phyloP scores from a whole-genome alignment of 1,284 basidiomycete genomes.

The Tylopilus sp. region DNA sequence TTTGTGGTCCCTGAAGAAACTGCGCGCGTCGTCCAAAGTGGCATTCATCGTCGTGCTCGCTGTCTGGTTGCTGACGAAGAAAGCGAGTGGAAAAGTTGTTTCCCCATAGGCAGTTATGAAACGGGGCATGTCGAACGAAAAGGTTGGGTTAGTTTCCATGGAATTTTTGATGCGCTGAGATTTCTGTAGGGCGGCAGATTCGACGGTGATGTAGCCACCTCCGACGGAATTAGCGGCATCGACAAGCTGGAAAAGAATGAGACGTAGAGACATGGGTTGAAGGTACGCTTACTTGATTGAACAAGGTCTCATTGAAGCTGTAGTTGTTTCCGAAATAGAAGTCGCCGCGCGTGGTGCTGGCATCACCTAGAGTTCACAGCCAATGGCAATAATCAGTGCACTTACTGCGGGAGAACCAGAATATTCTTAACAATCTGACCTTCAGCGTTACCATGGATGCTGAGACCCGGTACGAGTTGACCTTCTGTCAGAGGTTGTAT shows the following conservation, averaged over 20 bases:
- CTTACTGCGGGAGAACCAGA: background rate
- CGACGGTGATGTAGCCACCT: constrained; percentile 26
- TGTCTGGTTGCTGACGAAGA: constrained; percentile 43
- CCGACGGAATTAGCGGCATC: constrained; percentile 29
- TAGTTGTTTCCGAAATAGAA: constrained; percentile 41
- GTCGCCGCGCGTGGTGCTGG: constrained; percentile 40
- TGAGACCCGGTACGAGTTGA: constrained; percentile 30
- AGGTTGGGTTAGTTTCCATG: constrained; percentile 40
- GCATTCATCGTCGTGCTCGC: constrained; percentile 19
- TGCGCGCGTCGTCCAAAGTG: constrained; percentile 27
- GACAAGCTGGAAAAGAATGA: constrained; percentile 24
- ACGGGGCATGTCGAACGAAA: constrained; percentile 34
- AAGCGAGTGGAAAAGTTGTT: constrained; percentile 38
- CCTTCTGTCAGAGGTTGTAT: constrained; percentile 29
- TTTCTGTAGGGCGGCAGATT: constrained; percentile 32
- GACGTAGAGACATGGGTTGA: background rate
- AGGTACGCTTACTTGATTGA: constrained; percentile 26
- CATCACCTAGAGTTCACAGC: constrained; percentile 28
- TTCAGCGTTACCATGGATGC: constrained; percentile 36
- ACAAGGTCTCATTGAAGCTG: constrained; percentile 42
- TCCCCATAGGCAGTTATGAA: constrained; percentile 34
- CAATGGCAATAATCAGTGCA: background rate
- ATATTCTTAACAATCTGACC: constrained; percentile 11
- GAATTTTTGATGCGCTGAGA: constrained; percentile 33
- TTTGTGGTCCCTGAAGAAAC: constrained; percentile 28